Percentiles rank a stretch among this genome's conserved stretches.
These are phyloP conservation scores for Hemileccinum rubropunctum DNA, from an alignment of 768 basidiomycete species.

Conservation along the genomic window DNA sequence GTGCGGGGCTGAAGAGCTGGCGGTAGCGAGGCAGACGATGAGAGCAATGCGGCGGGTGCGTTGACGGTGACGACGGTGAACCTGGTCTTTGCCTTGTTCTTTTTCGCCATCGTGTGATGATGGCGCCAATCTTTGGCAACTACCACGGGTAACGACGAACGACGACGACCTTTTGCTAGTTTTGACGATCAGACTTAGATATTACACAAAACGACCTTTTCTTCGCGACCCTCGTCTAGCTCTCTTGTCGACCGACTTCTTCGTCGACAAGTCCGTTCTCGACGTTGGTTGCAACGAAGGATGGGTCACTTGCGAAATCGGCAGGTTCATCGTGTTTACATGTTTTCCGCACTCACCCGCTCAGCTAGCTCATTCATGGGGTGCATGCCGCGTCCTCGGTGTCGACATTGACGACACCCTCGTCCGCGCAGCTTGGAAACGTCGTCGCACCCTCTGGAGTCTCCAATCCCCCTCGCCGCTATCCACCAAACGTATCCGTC, in stretches of 20 bases:
- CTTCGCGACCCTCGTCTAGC: slow-evolving; percentile 62
- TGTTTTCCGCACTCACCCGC: background rate
- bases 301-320: slow-evolving; percentile 83
- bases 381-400: slow-evolving; percentile 67
- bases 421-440: slow-evolving; percentile 73
- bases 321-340: slow-evolving; percentile 36
- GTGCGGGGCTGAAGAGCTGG: slow-evolving; percentile 15
- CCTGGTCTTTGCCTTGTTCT: slow-evolving; percentile 16
- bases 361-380: slow-evolving; percentile 57
- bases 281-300: slow-evolving; percentile 91
- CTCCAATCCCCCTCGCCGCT: slow-evolving; percentile 37
- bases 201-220: slow-evolving; percentile 72
- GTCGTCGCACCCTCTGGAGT: slow-evolving; percentile 70
- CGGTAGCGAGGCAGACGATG: background rate
- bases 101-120: slow-evolving; percentile 22
- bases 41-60: background rate
- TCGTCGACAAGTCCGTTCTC: slow-evolving; percentile 58
- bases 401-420: slow-evolving; percentile 83
- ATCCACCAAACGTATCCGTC: slow-evolving; percentile 12
- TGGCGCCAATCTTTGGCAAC: slow-evolving; percentile 54
- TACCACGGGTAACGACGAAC: slow-evolving; percentile 69
- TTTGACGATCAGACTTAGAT: slow-evolving; percentile 37
- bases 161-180: background rate
- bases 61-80: background rate
- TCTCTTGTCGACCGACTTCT: slow-evolving; percentile 52